Conservation (phyloP, 1,139 yeast species). For the Blastobotrys niveus region DNA sequence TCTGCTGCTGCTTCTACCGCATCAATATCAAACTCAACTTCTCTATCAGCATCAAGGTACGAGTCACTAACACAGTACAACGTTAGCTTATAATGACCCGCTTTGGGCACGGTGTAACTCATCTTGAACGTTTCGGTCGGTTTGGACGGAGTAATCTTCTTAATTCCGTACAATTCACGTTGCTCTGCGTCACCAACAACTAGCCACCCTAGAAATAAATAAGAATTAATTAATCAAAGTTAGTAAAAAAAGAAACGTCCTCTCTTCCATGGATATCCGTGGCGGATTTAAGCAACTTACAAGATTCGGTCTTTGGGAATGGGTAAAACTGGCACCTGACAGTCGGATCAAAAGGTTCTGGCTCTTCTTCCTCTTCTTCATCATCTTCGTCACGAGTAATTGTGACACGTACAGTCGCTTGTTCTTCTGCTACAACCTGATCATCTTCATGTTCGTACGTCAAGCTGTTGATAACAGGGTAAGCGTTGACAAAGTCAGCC, state of each 20-base stretch:
- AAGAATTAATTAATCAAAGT: background rate
- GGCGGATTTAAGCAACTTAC: conserved; percentile 15
- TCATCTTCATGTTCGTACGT: conserved; percentile 45
- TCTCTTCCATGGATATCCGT: too few relatives aligned
- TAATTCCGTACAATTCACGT: conserved; percentile 67
- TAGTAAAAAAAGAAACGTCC: background rate
- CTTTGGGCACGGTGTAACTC: conserved; percentile 51
- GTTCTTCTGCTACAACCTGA: conserved; percentile 42
- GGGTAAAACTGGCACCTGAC: conserved; percentile 59
- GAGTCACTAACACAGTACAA: conserved; percentile 91
- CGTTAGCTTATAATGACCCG: conserved; percentile 57
- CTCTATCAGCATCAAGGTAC: conserved; percentile 86
- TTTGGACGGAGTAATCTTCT: conserved; percentile 52
- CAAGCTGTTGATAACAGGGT: conserved; percentile 76
- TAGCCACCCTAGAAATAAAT: conserved; percentile 50
- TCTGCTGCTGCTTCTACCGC: conserved; percentile 41
- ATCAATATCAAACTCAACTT: conserved; percentile 49
- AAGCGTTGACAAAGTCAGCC: conserved; percentile 83
- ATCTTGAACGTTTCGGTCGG: conserved; percentile 51
- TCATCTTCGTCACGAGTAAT: conserved; percentile 62
- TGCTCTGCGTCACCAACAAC: conserved; percentile 63
- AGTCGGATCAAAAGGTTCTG: conserved; percentile 51
- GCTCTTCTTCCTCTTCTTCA: conserved; percentile 30
- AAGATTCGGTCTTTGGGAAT: conserved; percentile 52
- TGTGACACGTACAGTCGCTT: conserved; percentile 45